These are phyloP conservation scores for Amphichorda felina DNA, from an alignment of 2,329 filamentous ascomycete species.

Conservation along the genomic window DNA sequence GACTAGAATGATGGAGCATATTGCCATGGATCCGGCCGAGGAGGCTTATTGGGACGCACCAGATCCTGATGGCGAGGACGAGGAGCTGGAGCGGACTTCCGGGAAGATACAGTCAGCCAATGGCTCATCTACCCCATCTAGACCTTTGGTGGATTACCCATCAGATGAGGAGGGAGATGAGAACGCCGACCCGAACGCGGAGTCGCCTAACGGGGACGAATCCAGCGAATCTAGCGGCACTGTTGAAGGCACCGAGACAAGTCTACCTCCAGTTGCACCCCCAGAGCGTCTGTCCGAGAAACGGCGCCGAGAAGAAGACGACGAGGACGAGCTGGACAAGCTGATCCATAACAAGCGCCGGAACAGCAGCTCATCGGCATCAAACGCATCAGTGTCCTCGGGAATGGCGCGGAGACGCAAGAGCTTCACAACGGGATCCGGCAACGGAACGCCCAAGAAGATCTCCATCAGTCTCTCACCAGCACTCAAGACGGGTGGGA, in stretches of 20 bases:
- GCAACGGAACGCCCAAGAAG: constrained; percentile 32
- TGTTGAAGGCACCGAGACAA: constrained; percentile 11
- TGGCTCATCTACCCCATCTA: constrained; percentile 48
- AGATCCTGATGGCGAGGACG: constrained; percentile 71
- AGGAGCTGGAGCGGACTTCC: constrained; percentile 16
- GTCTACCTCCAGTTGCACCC: constrained; percentile 19
- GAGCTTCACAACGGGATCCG: constrained; percentile 28
- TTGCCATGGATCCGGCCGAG: constrained; percentile 62
- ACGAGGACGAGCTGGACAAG: constrained; percentile 79
- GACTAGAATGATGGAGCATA: constrained; percentile 59
- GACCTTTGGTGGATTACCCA: constrained; percentile 80
- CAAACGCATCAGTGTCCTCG: constrained; percentile 20
- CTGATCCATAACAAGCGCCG: constrained; percentile 55
- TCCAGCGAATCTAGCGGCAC: constrained; percentile 34
- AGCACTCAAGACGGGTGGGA: constrained; percentile 26
- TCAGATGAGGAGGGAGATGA: constrained; percentile 71
- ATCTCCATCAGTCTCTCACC: constrained; percentile 47
- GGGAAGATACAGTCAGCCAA: constrained; percentile 35
- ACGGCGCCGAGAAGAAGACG: constrained; percentile 76
- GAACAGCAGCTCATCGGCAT: constrained; percentile 40
- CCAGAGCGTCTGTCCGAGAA: constrained; percentile 80
- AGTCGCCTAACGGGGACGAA: neutral
- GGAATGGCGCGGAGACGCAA: constrained; percentile 20
- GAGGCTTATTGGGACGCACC: constrained; percentile 91
- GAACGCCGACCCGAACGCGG: constrained; percentile 3